A percentile compares a stretch with the other conserved stretches of the same genome.
These are phyloP conservation scores for Termitomyces sp. DNA, from an alignment of 768 basidiomycete genomes.

Conservation along the genomic window DNA sequence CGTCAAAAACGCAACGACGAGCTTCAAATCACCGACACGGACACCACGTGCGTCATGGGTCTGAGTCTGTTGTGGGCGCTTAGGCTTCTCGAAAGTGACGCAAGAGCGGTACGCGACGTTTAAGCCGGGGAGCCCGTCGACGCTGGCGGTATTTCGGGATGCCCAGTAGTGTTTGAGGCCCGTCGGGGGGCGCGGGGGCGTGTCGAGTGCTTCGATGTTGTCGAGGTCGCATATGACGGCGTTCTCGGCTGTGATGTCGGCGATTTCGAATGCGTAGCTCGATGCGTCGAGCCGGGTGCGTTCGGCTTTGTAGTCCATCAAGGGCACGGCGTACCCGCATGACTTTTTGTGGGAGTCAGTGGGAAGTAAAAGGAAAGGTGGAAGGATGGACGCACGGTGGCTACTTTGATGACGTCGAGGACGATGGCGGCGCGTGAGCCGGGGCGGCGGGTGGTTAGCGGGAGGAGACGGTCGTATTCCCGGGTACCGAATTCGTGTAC, in stretches of 20 bases:
- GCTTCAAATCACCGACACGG: not conserved
- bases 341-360: conserved; percentile 36
- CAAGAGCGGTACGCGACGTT: conserved; percentile 19
- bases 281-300: conserved; percentile 42
- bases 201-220: not conserved
- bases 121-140: conserved; percentile 56
- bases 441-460: conserved; percentile 37
- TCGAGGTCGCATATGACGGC: not conserved
- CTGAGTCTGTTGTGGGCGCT: too few species aligned
- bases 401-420: conserved; percentile 56
- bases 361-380: not conserved
- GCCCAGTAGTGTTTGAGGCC: conserved; percentile 57
- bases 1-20: conserved; percentile 8
- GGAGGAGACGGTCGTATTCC: conserved; percentile 52
- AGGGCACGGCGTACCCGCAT: conserved; percentile 62
- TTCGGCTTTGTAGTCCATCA: conserved; percentile 51
- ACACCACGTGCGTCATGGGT: too few species aligned
- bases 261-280: conserved; percentile 35
- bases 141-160: conserved; percentile 40
- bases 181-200: conserved; percentile 16
- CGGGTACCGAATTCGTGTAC: conserved; percentile 60
- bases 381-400: conserved; percentile 20
- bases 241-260: conserved; percentile 27
- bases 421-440: conserved; percentile 60
- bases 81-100: not conserved